Percentiles rank a stretch among this genome's conserved stretches.
Conservation (phyloP, 2,329 filamentous ascomycete genomes). For the Venturia aucupariae region DNA sequence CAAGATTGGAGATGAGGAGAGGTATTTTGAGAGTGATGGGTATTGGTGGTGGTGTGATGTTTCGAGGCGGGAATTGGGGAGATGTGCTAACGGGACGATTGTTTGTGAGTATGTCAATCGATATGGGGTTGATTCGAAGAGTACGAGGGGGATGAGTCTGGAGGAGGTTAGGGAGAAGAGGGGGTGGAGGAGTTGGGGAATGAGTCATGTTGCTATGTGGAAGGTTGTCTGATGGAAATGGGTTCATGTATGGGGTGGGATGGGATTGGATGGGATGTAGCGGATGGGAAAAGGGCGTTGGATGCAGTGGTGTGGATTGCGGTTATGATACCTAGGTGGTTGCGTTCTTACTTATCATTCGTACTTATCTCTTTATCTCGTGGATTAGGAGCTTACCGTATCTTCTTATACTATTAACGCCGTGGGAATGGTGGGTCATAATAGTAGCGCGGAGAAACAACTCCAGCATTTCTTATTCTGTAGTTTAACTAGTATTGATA, state of each 20-base stretch:
- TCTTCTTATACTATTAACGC: no score
- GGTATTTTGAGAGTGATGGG: slow-evolving; percentile 60
- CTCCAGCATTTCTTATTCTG: no score
- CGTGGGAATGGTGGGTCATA: no score
- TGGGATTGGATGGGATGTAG: background rate
- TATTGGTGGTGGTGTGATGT: slow-evolving; percentile 78
- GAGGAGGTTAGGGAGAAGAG: slow-evolving; percentile 1
- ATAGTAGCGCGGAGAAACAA: no score
- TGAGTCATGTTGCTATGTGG: slow-evolving; percentile 9
- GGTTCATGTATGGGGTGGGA: no score
- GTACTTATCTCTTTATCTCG: no score
- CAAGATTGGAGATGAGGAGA: slow-evolving; percentile 56
- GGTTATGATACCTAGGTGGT: no score
- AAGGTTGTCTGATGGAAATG: slow-evolving; percentile 2
- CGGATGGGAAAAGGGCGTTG: background rate
- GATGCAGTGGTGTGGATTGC: no score
- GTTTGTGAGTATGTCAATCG: slow-evolving; percentile 6
- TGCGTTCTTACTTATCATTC: no score
- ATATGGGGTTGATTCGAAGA: background rate
- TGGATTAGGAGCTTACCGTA: no score
- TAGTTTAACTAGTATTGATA: no score
- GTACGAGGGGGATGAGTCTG: background rate
- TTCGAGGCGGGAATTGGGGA: slow-evolving; percentile 37
- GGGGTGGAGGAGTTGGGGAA: slow-evolving; percentile 4
- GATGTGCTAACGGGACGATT: slow-evolving; percentile 37